phyloP scores from a whole-genome alignment of 495 filamentous ascomycete genomes.

The Halenospora varia region DNA sequence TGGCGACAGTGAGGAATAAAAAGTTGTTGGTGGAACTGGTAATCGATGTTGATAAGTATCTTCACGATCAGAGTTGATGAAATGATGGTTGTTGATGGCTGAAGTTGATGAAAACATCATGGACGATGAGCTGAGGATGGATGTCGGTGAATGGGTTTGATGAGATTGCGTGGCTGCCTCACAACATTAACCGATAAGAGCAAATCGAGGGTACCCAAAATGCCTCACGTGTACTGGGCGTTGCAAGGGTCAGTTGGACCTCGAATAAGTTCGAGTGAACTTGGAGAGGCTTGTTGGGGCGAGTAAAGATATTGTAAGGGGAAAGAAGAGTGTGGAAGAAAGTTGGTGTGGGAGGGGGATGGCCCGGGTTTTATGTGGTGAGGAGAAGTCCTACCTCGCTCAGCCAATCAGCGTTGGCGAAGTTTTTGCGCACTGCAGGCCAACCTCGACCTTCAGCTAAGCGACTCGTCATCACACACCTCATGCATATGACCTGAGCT shows the following conservation, averaged over 20 bases:
- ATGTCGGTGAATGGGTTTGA: conserved; percentile 7
- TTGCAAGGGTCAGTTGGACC: conserved; percentile 6
- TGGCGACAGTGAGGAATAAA: not conserved
- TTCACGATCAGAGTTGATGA: conserved; percentile 9
- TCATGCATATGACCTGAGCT: no score
- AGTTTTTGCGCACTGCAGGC: conserved; percentile 6
- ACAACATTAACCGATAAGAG: conserved; percentile 15
- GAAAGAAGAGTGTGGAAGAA: conserved; percentile 22
- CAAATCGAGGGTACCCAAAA: conserved; percentile 27
- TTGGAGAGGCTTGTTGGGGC: conserved; percentile 12
- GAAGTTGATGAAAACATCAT: conserved; percentile 10
- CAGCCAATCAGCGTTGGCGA: conserved; percentile 14
- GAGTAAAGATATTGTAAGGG: not conserved
- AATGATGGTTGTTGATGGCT: conserved; percentile 2
- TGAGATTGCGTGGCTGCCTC: conserved; percentile 13
- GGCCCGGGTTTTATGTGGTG: conserved; percentile 20
- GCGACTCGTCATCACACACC: no score
- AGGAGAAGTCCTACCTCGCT: not conserved
- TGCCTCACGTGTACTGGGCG: conserved; percentile 15
- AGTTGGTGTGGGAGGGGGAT: conserved; percentile 19
- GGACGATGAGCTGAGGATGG: conserved; percentile 16
- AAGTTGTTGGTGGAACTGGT: not conserved
- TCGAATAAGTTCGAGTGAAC: conserved; percentile 16
- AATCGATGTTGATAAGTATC: not conserved
- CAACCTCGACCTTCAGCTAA: no score